phyloP scores from a whole-genome alignment of 2,329 filamentous ascomycete species.

The Claviceps digitariae region DNA sequence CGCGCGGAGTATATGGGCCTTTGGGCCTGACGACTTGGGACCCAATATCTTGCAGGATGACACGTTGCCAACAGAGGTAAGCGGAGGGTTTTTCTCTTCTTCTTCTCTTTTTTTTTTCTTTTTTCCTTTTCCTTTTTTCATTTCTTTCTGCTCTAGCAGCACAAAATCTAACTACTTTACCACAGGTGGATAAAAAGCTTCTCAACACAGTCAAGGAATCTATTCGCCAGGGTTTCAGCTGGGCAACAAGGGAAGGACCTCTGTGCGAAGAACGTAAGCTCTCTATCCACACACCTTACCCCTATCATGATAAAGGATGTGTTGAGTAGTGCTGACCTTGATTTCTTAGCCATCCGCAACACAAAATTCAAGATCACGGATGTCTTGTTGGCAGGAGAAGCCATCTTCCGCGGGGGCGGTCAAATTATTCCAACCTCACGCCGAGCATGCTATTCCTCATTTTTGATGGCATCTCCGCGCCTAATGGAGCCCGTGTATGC shows the following conservation, averaged over 20 bases:
- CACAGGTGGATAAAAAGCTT: slow-evolving; percentile 79
- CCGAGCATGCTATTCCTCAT: slow-evolving; percentile 86
- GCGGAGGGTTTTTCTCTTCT: slow-evolving; percentile 10
- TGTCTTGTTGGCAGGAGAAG: slow-evolving; percentile 70
- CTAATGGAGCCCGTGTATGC: slow-evolving; percentile 95
- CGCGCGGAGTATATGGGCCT: slow-evolving; percentile 93
- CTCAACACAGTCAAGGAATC: slow-evolving; percentile 80
- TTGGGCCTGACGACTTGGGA: slow-evolving; percentile 87
- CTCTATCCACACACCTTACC: background rate
- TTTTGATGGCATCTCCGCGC: slow-evolving; percentile 90
- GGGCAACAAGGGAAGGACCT: slow-evolving; percentile 89
- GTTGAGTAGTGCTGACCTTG: slow-evolving; percentile 3
- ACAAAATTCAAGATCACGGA: slow-evolving; percentile 96
- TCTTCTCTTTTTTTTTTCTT: background rate
- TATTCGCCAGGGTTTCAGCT: slow-evolving; percentile 90
- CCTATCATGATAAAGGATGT: background rate
- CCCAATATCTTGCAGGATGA: slow-evolving; percentile 96
- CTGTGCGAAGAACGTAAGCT: slow-evolving; percentile 87
- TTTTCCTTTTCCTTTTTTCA: too few relatives aligned
- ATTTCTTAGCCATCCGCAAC: slow-evolving; percentile 69
- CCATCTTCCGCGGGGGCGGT: slow-evolving; percentile 88
- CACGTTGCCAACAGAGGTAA: slow-evolving; percentile 74
- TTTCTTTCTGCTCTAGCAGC: background rate
- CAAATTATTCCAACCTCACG: slow-evolving; percentile 95
- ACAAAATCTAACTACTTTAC: background rate